phyloP scores from a whole-genome alignment of 2,329 filamentous ascomycete species.

The Escovopsis weberi region DNA sequence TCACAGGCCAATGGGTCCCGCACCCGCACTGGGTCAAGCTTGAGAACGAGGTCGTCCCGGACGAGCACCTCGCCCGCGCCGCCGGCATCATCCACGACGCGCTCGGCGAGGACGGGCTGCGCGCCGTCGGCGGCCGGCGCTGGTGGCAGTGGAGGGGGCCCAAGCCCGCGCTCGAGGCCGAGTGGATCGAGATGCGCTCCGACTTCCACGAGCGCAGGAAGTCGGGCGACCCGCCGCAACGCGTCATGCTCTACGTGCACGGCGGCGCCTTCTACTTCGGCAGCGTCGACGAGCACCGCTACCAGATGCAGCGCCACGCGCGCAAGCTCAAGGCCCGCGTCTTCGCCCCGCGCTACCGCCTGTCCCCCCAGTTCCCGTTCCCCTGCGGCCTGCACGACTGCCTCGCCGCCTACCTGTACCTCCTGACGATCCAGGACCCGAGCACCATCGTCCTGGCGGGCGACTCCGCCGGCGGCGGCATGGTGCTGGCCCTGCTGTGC shows the following conservation, averaged over 20 bases:
- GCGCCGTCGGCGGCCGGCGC: constrained; percentile 61
- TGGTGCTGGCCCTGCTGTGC: constrained; percentile 70
- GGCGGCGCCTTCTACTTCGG: constrained; percentile 94
- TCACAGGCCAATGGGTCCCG: constrained; percentile 85
- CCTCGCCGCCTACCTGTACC: constrained; percentile 71
- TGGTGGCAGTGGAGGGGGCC: constrained; percentile 85
- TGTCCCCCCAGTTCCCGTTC: constrained; percentile 90
- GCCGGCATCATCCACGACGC: constrained; percentile 56
- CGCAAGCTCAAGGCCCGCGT: constrained; percentile 84
- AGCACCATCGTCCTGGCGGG: constrained; percentile 76
- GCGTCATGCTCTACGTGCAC: constrained; percentile 87
- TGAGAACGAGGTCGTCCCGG: constrained; percentile 51
- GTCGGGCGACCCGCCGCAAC: constrained; percentile 42
- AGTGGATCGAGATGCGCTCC: constrained; percentile 93
- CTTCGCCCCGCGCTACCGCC: constrained; percentile 72
- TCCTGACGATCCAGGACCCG: constrained; percentile 62
- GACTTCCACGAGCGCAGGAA: constrained; percentile 56
- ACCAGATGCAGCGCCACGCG: constrained; percentile 92
- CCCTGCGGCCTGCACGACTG: constrained; percentile 87
- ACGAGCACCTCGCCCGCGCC: constrained; percentile 47
- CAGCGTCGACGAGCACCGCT: constrained; percentile 91
- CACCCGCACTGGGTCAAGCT: constrained; percentile 77
- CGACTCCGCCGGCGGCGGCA: constrained; percentile 86
- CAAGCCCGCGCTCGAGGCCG: constrained; percentile 53
- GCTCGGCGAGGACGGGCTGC: constrained; percentile 62